These are phyloP conservation scores for Pisolithus marmoratus DNA, from an alignment of 768 basidiomycete genomes.

Conservation along the genomic window DNA sequence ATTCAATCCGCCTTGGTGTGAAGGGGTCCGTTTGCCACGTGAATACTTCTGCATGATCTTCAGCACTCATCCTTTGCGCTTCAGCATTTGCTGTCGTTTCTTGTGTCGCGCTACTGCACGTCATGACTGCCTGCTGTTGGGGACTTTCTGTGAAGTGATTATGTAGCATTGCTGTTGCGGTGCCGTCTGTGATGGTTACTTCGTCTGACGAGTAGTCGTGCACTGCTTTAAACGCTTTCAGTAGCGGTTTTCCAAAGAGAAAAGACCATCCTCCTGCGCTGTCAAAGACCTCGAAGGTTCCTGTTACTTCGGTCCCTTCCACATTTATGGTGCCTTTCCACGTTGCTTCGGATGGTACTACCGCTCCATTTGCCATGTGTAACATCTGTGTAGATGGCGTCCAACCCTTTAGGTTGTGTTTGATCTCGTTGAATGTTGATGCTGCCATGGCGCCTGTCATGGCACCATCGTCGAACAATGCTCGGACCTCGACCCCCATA, in stretches of 20 bases:
- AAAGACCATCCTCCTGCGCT: constrained; percentile 24
- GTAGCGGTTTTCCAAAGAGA: constrained; percentile 24
- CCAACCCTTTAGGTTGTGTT: background rate
- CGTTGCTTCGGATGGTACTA: background rate
- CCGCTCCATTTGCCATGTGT: constrained; percentile 28
- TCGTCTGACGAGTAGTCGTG: constrained; percentile 21
- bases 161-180: background rate
- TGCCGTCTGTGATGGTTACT: background rate
- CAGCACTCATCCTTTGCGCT: no score
- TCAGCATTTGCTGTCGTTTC: no score
- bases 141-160: background rate
- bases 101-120: no score
- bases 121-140: no score
- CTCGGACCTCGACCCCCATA: background rate
- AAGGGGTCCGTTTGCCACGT: no score
- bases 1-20: no score
- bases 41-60: no score
- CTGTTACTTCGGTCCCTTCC: background rate
- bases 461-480: background rate
- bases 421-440: background rate
- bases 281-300: constrained; percentile 2
- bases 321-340: constrained; percentile 4
- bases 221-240: constrained; percentile 13
- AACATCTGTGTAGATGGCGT: constrained; percentile 3
- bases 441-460: background rate